A percentile compares a stretch with the other conserved stretches of the same genome.
Evolutionary conservation across 1,284 basidiomycete genomes (phyloP).

Genomic region (Stereum hirsutum): DNA sequence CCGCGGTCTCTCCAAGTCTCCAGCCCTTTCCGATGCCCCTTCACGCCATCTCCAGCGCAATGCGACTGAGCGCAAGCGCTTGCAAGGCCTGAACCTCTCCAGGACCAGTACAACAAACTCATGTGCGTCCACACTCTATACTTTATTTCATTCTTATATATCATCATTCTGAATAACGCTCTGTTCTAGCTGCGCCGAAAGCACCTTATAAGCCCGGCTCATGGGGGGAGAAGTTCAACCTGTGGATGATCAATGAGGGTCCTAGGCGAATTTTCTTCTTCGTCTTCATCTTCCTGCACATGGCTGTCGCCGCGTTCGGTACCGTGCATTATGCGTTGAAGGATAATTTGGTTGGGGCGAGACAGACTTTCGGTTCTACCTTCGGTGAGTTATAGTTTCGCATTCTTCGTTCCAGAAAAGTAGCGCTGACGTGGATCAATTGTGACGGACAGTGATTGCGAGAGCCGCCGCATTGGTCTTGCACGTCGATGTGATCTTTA

Average conservation of each 20-base stretch:
- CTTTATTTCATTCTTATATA: too few relatives aligned
- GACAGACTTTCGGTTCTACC: conserved; percentile 61
- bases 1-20: too few relatives aligned
- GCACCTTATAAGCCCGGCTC: too few relatives aligned
- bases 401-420: background rate
- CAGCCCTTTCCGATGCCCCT: too few relatives aligned
- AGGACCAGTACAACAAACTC: too few relatives aligned
- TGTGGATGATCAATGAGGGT: conserved; percentile 92
- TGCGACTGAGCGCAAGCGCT: too few relatives aligned
- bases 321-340: conserved; percentile 70
- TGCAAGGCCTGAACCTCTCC: too few relatives aligned
- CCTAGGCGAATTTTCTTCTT: conserved; percentile 69
- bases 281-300: conserved; percentile 68
- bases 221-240: conserved; percentile 37
- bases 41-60: too few relatives aligned
- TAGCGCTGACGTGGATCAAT: background rate
- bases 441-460: conserved; percentile 67
- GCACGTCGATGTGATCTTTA: conserved; percentile 83
- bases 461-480: conserved; percentile 78
- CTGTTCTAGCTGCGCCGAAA: too few relatives aligned
- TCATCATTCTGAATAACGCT: too few relatives aligned
- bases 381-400: conserved; percentile 47
- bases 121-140: too few relatives aligned
- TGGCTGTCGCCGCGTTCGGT: conserved; percentile 67
- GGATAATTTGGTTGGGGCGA: conserved; percentile 60